Evolutionary conservation across 2,329 filamentous ascomycete species (phyloP).

Genomic region (Aspergillus uvarum): DNA sequence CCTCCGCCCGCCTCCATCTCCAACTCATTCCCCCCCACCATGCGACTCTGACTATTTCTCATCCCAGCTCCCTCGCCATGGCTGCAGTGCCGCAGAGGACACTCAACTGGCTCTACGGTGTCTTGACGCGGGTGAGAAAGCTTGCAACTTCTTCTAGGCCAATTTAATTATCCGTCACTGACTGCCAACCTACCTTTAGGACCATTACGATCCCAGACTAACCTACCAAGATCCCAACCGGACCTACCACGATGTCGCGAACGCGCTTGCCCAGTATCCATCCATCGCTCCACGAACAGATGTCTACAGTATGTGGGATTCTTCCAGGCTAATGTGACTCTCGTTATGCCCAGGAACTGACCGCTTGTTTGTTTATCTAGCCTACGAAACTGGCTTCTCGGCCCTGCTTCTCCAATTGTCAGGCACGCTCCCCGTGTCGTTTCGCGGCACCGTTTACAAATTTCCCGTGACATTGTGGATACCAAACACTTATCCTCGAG

Average conservation of each 20-base stretch:
- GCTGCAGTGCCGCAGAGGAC: conserved; percentile 80
- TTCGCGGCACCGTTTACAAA: conserved; percentile 83
- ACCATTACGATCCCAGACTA: conserved; percentile 53
- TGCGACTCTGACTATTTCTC: conserved; percentile 2
- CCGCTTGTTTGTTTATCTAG: conserved; percentile 46
- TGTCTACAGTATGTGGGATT: conserved; percentile 73
- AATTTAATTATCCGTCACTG: conserved; percentile 7
- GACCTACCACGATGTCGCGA: conserved; percentile 87
- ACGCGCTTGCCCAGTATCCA: conserved; percentile 74
- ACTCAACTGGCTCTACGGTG: conserved; percentile 92
- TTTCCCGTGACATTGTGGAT: conserved; percentile 94
- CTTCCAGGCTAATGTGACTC: neutral
- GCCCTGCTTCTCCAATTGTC: conserved; percentile 82
- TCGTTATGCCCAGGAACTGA: neutral
- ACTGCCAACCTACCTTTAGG: conserved; percentile 21
- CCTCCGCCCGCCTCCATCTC: conserved; percentile 1
- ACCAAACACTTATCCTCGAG: conserved; percentile 82
- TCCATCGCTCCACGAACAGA: conserved; percentile 84
- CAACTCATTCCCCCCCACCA: conserved; percentile 5
- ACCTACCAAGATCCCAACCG: conserved; percentile 93
- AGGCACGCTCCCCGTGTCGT: conserved; percentile 87
- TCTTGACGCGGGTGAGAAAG: conserved; percentile 67
- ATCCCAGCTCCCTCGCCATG: conserved; percentile 38
- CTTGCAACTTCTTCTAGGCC: neutral
- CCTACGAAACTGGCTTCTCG: conserved; percentile 83